phyloP scores from a whole-genome alignment of 495 filamentous ascomycete genomes.

The Aspergillus sclerotioniger region DNA sequence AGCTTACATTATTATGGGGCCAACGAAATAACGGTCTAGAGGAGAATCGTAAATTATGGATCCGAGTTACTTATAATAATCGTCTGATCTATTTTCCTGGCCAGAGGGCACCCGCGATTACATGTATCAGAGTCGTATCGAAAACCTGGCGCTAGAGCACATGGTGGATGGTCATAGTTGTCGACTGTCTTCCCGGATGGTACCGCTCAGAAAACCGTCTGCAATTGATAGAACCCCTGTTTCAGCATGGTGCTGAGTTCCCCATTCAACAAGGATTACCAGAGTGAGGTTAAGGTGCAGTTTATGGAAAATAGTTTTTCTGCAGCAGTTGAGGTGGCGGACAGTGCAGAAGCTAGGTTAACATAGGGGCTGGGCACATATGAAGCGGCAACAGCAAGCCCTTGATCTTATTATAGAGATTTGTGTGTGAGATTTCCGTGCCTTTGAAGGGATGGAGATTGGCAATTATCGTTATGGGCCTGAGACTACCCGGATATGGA shows the following conservation, averaged over 20 bases:
- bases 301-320: slow-evolving; percentile 55
- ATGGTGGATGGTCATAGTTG: no score
- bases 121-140: no score
- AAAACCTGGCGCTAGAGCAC: no score
- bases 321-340: slow-evolving; percentile 48
- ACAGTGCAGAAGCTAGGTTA: slow-evolving; percentile 40
- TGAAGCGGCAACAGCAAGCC: slow-evolving; percentile 41
- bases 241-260: slow-evolving; percentile 49
- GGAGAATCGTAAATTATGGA: no score
- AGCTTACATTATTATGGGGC: no score
- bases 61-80: no score
- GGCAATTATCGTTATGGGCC: no score
- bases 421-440: slow-evolving; percentile 54
- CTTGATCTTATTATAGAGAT: slow-evolving; percentile 47
- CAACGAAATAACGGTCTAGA: no score
- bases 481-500: no score
- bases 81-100: no score
- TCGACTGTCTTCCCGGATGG: slow-evolving; percentile 48
- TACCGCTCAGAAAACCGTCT: slow-evolving; percentile 50
- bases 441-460: slow-evolving; percentile 49
- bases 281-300: slow-evolving; percentile 51
- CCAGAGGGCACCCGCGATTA: no score
- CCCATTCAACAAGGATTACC: slow-evolving; percentile 46
- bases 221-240: slow-evolving; percentile 50
- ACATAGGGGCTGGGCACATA: slow-evolving; percentile 48